Base-by-base conservation (phyloP, 176 grass and related monocot species). In the Alopecurus myosuroides region DNA sequence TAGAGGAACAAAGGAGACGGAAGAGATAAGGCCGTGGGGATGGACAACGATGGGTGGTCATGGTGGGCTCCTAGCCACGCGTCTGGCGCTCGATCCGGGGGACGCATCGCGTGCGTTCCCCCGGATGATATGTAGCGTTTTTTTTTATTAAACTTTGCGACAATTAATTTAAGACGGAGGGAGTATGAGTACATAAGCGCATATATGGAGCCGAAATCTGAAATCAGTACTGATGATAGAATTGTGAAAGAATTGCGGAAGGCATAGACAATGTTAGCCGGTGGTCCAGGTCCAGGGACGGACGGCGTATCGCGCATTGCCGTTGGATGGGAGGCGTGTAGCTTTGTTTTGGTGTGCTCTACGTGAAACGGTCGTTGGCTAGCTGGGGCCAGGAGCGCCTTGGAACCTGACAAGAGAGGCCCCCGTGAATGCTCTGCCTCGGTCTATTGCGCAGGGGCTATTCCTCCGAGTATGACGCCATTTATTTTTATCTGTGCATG, bases 281-380 rank as follows among this genome's bases (percentile, higher is more conserved):
- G 77, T 71, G 63, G 82, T 31, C 73, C 52, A 26, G 26, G 82
- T 45, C 70, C 37, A 70, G 40, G 60, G 70, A 84, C 11, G 30
- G 82, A 37, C n/a, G 34, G 42, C 40, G 31, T 61, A 46, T 23
- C n/a, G 33, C 36, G 5, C 17, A 7, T 28, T 36, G 70, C 79
- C 78, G 72, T 78, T 90, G 79, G 65, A 83, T 26, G 88, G 84
- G 75, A 65, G 37, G 65, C 79, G 85, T 84, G 88, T 35, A 31
- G 22, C 78, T 74, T 90, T 87, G 85, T 87, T 84, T 2, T 23
- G 74, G 64, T 30, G 88, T 42, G 77, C 19, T 12, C 26, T 49
- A 12, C 74, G 64, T 53, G 84, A 53, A 65, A 46, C 28, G 79
- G 56, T 86, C 84, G 88, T 80, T 80, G 74, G 76, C 12, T 80